Conservation (phyloP, 352 stramenopile genomes). For the Phytophthora pluvialis region DNA sequence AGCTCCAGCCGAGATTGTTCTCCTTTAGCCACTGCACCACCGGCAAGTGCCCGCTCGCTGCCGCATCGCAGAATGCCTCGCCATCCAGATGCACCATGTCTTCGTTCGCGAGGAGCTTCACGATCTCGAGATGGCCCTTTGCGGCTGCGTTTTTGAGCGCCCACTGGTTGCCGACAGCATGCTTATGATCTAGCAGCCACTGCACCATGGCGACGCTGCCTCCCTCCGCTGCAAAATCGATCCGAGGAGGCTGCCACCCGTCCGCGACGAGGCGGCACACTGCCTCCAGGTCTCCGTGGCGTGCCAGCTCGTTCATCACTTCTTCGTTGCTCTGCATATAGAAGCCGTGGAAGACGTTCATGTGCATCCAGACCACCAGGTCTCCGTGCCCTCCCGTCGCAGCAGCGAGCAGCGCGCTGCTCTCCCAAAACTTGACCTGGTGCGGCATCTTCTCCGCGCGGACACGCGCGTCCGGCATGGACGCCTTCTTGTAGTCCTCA, state of each 20-base stretch:
- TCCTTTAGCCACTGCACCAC: slow-evolving; percentile 31
- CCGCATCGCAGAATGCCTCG: slow-evolving; percentile 28
- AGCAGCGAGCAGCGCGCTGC: slow-evolving; percentile 30
- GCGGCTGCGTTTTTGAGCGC: slow-evolving; percentile 31
- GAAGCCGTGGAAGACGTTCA: slow-evolving; percentile 28
- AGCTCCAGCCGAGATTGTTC: slow-evolving; percentile 33
- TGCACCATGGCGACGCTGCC: slow-evolving; percentile 30
- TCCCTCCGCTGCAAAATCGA: slow-evolving; percentile 34
- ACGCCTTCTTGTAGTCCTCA: slow-evolving; percentile 19
- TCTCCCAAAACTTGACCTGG: slow-evolving; percentile 40
- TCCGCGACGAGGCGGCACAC: slow-evolving; percentile 17
- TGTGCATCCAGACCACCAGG: slow-evolving; percentile 33
- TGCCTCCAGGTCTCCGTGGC: slow-evolving; percentile 17
- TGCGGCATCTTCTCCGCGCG: slow-evolving; percentile 18
- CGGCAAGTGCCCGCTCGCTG: slow-evolving; percentile 21
- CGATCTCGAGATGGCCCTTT: slow-evolving; percentile 31
- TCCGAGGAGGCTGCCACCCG: slow-evolving; percentile 21
- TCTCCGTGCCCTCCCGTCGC: slow-evolving; percentile 26
- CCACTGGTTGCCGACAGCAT: slow-evolving; percentile 17
- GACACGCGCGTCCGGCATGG: slow-evolving; percentile 11
- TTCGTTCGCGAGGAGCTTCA: slow-evolving; percentile 26
- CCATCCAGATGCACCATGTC: slow-evolving; percentile 25
- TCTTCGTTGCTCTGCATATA: slow-evolving; percentile 34
- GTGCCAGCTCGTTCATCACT: slow-evolving; percentile 30
- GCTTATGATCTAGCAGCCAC: slow-evolving; percentile 22